Conservation (phyloP, 192 early-diverging fungal species). For the Phycomyces nitens region DNA sequence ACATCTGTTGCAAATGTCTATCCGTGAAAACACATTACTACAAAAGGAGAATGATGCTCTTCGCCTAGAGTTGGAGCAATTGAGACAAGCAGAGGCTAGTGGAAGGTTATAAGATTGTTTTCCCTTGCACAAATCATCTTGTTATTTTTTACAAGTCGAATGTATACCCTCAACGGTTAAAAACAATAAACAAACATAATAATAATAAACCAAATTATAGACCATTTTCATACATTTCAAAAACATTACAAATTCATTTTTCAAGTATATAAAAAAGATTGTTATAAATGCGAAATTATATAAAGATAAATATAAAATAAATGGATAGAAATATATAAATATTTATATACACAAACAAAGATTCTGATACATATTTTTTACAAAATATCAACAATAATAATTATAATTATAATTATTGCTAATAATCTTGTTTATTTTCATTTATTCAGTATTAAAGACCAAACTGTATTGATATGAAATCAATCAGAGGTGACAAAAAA, state of each 20-base stretch:
- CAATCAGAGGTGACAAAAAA: conserved; percentile 15
- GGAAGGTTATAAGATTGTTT: neutral
- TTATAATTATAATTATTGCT: too few species aligned
- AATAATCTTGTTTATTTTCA: too few species aligned
- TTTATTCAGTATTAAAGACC: too few species aligned
- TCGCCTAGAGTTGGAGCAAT: conserved; percentile 19
- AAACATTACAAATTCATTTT: too few species aligned
- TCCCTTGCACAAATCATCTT: neutral
- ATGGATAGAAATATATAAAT: neutral
- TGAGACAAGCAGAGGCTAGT: neutral
- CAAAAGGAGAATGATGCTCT: conserved; percentile 22
- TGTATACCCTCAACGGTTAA: too few species aligned
- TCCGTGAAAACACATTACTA: conserved; percentile 14
- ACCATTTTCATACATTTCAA: neutral
- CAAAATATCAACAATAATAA: too few species aligned
- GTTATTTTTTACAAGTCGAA: too few species aligned
- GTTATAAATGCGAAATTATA: too few species aligned
- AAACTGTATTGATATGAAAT: neutral
- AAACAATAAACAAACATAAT: neutral
- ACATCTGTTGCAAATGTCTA: conserved; percentile 12
- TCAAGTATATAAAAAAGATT: too few species aligned
- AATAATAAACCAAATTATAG: neutral
- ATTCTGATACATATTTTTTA: too few species aligned
- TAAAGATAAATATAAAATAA: neutral
- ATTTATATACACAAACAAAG: too few species aligned